Evolutionary conservation across 2,329 filamentous ascomycete species (phyloP), one percentile per base, ranked within the genome.

Genomic region (Ophiocordyceps camponoti-leonardi): DNA sequence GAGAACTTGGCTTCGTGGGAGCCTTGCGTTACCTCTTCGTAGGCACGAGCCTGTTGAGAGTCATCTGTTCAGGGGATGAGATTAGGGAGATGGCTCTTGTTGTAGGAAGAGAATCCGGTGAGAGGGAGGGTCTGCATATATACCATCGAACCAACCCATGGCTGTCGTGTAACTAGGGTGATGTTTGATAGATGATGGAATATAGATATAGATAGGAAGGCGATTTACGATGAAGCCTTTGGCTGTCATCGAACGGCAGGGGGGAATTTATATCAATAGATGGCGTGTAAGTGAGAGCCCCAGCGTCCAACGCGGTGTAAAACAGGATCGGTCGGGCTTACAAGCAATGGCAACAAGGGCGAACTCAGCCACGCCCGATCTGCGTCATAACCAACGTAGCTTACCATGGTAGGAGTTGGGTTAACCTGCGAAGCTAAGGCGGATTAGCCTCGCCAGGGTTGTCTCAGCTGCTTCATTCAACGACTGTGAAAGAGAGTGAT

Each of bases 1-100:
- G 54, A 51, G 46, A 58, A 56, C 13, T 56, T 48, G 7, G 58
- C 55, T 46, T 61, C 57, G 47, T 62, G 60, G 10, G 47, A 46
- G 18, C 53, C 51, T 3, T 50, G 31, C 4, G 48, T 52, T 1
- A 60, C 45, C 43, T 55, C 20, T 41, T 61, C 50, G 44, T 60
- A 54, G 19, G 54, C 45, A 41, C 53, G 50, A 45, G 56, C 48
- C 40, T 46, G 50, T 37, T 50, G 13, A 14, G 53, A 55, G 41
- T 57, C 48, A 41, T 51, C 57, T 58, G 8, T 10, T 7, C 7
- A 16, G 26, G 22, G 22, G 18, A 22, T 8, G 19, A 20, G 4
- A 6, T 41, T 16, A 41, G 18, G 18, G 12, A 22, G 35, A 26
- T 26, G 23, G 23, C 22, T 22, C 6, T 16, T 13, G 39, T 3